Conservation (phyloP, 2,329 filamentous ascomycete genomes). For the Hymenoscyphus repandus region DNA sequence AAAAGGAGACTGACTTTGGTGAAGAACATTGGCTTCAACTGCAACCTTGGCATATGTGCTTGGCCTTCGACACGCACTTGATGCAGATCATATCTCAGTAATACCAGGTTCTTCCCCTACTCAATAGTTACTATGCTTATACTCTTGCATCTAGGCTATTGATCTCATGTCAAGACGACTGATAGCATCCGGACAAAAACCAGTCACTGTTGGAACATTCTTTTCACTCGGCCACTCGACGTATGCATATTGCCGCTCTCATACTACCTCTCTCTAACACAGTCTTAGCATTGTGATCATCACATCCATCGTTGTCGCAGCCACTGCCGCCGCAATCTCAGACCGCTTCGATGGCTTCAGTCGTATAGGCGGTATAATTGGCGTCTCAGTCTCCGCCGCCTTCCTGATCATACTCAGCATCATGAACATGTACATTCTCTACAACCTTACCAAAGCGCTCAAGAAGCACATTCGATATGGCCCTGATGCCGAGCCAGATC, state of each 20-base stretch:
- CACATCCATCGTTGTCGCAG: slow-evolving; percentile 87
- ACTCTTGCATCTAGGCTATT: slow-evolving; percentile 52
- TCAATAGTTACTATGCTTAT: no score
- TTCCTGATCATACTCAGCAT: slow-evolving; percentile 78
- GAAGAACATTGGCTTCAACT: slow-evolving; percentile 43
- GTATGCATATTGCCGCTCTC: no score
- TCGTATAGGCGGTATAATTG: slow-evolving; percentile 79
- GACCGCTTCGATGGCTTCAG: slow-evolving; percentile 76
- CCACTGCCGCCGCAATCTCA: slow-evolving; percentile 78
- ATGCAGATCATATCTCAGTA: slow-evolving; percentile 76
- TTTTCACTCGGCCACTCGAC: slow-evolving; percentile 94
- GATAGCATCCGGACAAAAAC: slow-evolving; percentile 79
- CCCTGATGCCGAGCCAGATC: slow-evolving; percentile 45
- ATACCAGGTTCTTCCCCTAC: no score
- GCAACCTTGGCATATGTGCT: slow-evolving; percentile 83
- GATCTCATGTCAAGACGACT: slow-evolving; percentile 91
- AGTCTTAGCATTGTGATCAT: slow-evolving; percentile 63
- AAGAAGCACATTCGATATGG: slow-evolving; percentile 18
- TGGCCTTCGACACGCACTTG: slow-evolving; percentile 88
- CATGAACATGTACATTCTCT: slow-evolving; percentile 83
- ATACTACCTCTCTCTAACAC: no score
- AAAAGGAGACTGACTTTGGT: no score
- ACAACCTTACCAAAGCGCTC: slow-evolving; percentile 47
- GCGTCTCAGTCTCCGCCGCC: slow-evolving; percentile 76
- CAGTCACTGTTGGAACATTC: slow-evolving; percentile 89